Conservation (phyloP, 208 protist genomes). For the Leishmania lainsoni region DNA sequence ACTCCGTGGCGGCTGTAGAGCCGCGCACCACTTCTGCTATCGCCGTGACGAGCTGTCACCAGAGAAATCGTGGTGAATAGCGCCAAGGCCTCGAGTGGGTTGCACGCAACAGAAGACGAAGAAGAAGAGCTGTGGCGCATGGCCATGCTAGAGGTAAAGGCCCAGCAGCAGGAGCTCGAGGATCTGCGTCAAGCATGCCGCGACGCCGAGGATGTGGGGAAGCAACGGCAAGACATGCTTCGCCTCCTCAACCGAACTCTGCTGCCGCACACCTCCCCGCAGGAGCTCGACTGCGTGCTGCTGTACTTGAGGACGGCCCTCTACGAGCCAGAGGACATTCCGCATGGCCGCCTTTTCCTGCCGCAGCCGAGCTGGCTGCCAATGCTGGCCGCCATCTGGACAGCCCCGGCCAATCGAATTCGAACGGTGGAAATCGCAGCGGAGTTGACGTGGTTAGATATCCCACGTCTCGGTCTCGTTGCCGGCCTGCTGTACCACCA, state of each 20-base stretch:
- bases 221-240: conserved; percentile 33
- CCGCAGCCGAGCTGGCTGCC: conserved; percentile 69
- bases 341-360: conserved; percentile 46
- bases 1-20: background rate
- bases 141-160: conserved; percentile 66
- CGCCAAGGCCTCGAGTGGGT: background rate
- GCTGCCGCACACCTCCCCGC: conserved; percentile 49
- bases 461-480: conserved; percentile 71
- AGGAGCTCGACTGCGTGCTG: conserved; percentile 45
- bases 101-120: conserved; percentile 16
- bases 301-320: conserved; percentile 65
- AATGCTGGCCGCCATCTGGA: conserved; percentile 56
- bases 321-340: conserved; percentile 57
- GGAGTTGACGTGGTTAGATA: conserved; percentile 43
- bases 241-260: conserved; percentile 49
- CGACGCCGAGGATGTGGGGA: conserved; percentile 46
- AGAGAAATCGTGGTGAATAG: background rate
- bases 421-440: conserved; percentile 43
- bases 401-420: conserved; percentile 48
- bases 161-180: conserved; percentile 61
- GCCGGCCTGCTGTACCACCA: conserved; percentile 58
- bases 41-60: background rate
- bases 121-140: conserved; percentile 62
- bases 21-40: background rate
- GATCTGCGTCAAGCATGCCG: conserved; percentile 41